Conservation (phyloP, 1,284 basidiomycete genomes). For the Xanthoconium separans region DNA sequence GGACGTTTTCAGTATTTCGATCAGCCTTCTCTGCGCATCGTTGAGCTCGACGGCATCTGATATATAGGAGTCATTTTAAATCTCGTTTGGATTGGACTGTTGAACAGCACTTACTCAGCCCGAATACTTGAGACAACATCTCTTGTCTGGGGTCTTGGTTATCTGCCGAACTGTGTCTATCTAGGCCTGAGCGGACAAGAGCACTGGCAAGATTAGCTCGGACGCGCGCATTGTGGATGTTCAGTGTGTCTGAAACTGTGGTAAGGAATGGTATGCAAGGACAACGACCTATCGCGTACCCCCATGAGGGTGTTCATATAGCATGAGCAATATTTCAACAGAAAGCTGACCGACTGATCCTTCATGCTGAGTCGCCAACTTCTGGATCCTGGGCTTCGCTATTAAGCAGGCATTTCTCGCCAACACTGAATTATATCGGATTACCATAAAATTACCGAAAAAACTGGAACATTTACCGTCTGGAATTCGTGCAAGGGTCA, state of each 20-base stretch:
- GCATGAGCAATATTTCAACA: slow-evolving; percentile 17
- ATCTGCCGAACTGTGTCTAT: neutral
- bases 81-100: neutral
- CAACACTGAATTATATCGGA: neutral
- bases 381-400: slow-evolving; percentile 12
- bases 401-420: slow-evolving; percentile 5
- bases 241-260: slow-evolving; percentile 4
- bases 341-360: slow-evolving; percentile 21
- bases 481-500: slow-evolving; percentile 15
- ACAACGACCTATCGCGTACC: neutral
- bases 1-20: slow-evolving; percentile 11
- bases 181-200: slow-evolving; percentile 5
- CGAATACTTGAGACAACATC: slow-evolving; percentile 17
- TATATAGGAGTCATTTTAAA: neutral
- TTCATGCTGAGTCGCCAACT: slow-evolving; percentile 12
- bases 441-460: neutral
- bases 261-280: neutral
- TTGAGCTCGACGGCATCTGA: slow-evolving; percentile 9
- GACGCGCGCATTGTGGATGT: slow-evolving; percentile 3
- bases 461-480: slow-evolving; percentile 5
- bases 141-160: slow-evolving; percentile 1
- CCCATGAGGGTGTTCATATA: slow-evolving; percentile 4
- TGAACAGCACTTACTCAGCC: slow-evolving; percentile 15
- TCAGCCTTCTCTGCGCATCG: slow-evolving; percentile 1
- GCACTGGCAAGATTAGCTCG: slow-evolving; percentile 17